phyloP scores from a whole-genome alignment of 2,329 filamentous ascomycete species.

The Sarocladiaceae sp. region DNA sequence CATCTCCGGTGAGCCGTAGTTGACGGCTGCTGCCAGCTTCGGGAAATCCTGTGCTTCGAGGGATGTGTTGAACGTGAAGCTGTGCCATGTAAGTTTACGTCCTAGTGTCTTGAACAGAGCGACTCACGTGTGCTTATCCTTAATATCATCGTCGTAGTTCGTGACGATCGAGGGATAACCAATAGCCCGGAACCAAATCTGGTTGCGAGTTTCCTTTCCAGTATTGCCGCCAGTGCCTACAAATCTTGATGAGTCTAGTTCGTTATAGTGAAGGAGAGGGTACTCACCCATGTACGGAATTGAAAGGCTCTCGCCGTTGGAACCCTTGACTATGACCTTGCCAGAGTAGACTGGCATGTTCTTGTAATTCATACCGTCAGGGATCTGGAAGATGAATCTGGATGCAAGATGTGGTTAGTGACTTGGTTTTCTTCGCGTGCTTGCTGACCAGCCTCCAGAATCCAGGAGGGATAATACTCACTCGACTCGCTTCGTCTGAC shows the following conservation, averaged over 20 bases:
- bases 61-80: not conserved
- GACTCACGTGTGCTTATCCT: not conserved
- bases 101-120: not conserved
- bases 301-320: constrained; percentile 24
- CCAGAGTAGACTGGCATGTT: constrained; percentile 26
- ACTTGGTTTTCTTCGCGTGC: no score
- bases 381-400: not conserved
- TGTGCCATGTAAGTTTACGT: not conserved
- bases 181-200: not conserved
- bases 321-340: constrained; percentile 25
- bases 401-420: no score
- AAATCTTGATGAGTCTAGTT: not conserved
- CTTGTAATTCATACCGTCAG: not conserved
- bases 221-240: not conserved
- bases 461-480: not conserved
- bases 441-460: no score
- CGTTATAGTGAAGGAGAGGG: not conserved
- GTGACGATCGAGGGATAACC: not conserved
- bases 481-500: constrained; percentile 14
- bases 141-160: not conserved
- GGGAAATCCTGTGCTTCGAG: not conserved
- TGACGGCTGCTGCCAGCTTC: not conserved
- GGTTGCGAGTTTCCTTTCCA: not conserved
- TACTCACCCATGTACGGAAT: constrained; percentile 24
- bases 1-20: not conserved